phyloP scores from a whole-genome alignment of 2,329 filamentous ascomycete genomes.

The Phialocephala sp. region DNA sequence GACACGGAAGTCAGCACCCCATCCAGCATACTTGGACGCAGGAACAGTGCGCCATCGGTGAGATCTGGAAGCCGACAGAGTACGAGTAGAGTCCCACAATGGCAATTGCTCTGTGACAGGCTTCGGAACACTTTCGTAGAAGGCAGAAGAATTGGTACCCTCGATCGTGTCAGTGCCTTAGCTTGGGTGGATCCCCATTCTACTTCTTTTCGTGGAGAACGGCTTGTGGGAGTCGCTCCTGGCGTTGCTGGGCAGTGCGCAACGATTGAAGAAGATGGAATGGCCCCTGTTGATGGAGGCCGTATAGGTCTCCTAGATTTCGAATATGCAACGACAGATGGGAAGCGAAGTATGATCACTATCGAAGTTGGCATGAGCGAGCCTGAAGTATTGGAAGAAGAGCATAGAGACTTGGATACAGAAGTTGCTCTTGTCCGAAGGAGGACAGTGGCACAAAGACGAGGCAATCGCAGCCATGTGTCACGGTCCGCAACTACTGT shows the following conservation, averaged over 20 bases:
- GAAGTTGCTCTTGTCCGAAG: slow-evolving; percentile 81
- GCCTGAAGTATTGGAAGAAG: slow-evolving; percentile 74
- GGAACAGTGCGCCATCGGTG: slow-evolving; percentile 42
- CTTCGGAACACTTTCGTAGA: slow-evolving; percentile 72
- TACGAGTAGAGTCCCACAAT: slow-evolving; percentile 60
- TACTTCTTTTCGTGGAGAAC: slow-evolving; percentile 55
- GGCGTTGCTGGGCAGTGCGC: slow-evolving; percentile 65
- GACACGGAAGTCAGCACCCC: slow-evolving; percentile 40
- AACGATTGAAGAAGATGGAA: slow-evolving; percentile 69
- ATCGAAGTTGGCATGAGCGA: slow-evolving; percentile 77
- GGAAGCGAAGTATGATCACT: slow-evolving; percentile 61
- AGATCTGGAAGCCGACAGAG: slow-evolving; percentile 36
- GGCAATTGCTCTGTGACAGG: slow-evolving; percentile 72
- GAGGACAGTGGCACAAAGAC: slow-evolving; percentile 70
- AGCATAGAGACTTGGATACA: slow-evolving; percentile 73
- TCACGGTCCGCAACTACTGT: slow-evolving; percentile 55
- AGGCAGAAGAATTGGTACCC: slow-evolving; percentile 68
- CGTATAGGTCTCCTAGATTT: slow-evolving; percentile 77
- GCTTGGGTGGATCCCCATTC: slow-evolving; percentile 71
- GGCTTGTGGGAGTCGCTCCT: slow-evolving; percentile 73
- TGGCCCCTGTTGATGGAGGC: slow-evolving; percentile 80
- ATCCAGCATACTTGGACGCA: slow-evolving; percentile 32
- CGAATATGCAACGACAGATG: slow-evolving; percentile 64
- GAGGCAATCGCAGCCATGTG: slow-evolving; percentile 53
- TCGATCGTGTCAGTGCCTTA: slow-evolving; percentile 69